Evolutionary conservation across 305 asterid genomes (phyloP), one percentile per base, ranked within the genome.

Genomic region (Fraxinus angustifolia): DNA sequence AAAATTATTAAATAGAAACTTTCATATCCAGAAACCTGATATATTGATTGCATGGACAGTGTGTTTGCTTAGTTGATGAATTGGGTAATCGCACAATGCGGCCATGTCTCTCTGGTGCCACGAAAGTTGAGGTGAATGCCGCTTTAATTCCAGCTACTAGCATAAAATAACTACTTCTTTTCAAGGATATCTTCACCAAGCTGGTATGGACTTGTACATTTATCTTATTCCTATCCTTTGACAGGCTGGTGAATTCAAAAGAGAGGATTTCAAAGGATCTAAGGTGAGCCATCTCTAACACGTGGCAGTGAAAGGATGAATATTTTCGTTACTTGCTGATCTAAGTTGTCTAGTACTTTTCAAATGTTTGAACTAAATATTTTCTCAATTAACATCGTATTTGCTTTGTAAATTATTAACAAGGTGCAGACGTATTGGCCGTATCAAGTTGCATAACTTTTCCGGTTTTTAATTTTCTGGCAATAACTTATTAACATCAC

Each of bases 61-160:
- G 99, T 83, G 94, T 96, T 86, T 96, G 99, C 92, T 88, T 96
- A 86, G 99, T 96, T 80, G 98, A 96, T 84, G 97, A 94, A 77
- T 65, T 84, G 67, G 99, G 97, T 58, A 96, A 96, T 83, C 97
- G 99, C 48, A 96, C 99, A 72, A 92, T 96, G 99, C 88, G 99
- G 73, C 99, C 99, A 8, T 96, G 98, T 86, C 93, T 96, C 80
- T 88, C 97, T 6, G 88, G 87, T 85, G 92, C 97, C n/a, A 95
- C 90, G 40, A 96, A 94, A 93, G 91, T 96, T 88, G 94, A 96
- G 99, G 99, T 94, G 83, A 82, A 34, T 84, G 79, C 19, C 62
- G 3, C 50, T 70, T 75, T 23, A 62, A 72, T 78, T 26, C 56
- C 78, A 12, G 77, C 62, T 79, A 31, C 45, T 40, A 74, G 56